Evolutionary conservation across 768 basidiomycete genomes (phyloP).

Genomic region (Hericium rajendrae): DNA sequence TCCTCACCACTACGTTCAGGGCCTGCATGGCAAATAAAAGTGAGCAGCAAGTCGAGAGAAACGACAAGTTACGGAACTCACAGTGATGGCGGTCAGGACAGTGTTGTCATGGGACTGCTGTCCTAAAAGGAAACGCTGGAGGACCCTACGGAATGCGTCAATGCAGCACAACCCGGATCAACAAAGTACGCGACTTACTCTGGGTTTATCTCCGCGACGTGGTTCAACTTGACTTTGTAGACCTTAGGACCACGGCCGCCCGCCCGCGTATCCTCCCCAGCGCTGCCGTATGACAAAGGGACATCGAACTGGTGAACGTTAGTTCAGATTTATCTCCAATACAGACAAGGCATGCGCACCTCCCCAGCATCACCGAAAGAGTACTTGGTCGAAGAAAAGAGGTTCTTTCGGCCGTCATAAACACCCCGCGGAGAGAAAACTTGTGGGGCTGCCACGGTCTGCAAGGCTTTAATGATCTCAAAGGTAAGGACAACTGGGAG

Average conservation of each 20-base stretch:
- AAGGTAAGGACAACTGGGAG: constrained; percentile 61
- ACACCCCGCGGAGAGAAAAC: constrained; percentile 66
- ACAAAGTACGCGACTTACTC: constrained; percentile 37
- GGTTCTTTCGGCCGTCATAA: constrained; percentile 75
- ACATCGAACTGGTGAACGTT: constrained; percentile 47
- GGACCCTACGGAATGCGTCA: constrained; percentile 34
- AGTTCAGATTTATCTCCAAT: not conserved
- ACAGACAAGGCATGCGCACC: constrained; percentile 24
- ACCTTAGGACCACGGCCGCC: constrained; percentile 39
- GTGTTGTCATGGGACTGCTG: constrained; percentile 58
- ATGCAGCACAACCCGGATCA: constrained; percentile 15
- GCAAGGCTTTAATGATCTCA: constrained; percentile 57
- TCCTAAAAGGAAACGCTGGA: constrained; percentile 54
- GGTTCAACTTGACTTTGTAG: constrained; percentile 56
- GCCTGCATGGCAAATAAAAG: constrained; percentile 32
- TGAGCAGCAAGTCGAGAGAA: not conserved
- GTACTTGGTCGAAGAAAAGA: constrained; percentile 53
- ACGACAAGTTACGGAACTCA: constrained; percentile 19
- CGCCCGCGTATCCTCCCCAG: not conserved
- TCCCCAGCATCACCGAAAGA: constrained; percentile 48
- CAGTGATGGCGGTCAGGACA: constrained; percentile 61
- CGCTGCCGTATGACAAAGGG: constrained; percentile 26
- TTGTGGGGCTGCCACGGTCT: constrained; percentile 44
- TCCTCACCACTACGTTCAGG: constrained; percentile 64
- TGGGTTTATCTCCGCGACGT: constrained; percentile 78